Base-by-base conservation (phyloP, 2,329 filamentous ascomycete genomes). In the Pseudovirgaria hyperparasitica region DNA sequence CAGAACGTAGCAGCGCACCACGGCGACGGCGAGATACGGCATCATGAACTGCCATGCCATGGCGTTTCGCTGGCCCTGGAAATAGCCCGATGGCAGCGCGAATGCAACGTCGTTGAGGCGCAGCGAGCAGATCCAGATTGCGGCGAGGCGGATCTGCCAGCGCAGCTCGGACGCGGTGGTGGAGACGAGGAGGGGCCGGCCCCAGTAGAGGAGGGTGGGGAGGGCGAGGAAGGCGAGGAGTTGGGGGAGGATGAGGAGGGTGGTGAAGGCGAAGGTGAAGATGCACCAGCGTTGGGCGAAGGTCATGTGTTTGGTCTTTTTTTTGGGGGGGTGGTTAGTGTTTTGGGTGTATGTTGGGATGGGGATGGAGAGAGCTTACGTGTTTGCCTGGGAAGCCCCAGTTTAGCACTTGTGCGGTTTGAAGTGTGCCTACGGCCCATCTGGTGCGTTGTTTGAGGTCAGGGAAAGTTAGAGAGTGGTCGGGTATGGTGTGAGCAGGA, bases 1-100 rank as follows among this genome's bases (percentile, higher is more conserved):
- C 2, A 38, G 29, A 19, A 38, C 21, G 33, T 32, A 38, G 11
- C 25, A 35, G 9, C 34, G 31, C 10, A 37, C n/a, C 16, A 38
- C 25, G n/a, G 29, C 29, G 23, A 37, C 15, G 12, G 35, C 36
- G 23, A 37, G 30, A 24, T 38, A 38, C 3, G 35, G 35, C 3
- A 20, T 21, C 35, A 38, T 38, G 23, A 26, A 37, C 8, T 30
- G 30, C 22, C 33, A 33, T n/a, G 28, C 24, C 17, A 29, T 34
- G 9, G 26, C 23, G 21, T 33, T 25, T 24, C 30, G 32, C 25
- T 35, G 35, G n/a, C 33, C 33, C 12, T 24, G 26, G 3, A 26
- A 16, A 23, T 37, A 35, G n/a, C 33, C 35, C 7, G 33, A 28
- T 16, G 33, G 33, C 5, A 35, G 23, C 14, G 23, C 27, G 22